Conservation (phyloP, 345 rosid species). For the Hibiscus trionum region DNA sequence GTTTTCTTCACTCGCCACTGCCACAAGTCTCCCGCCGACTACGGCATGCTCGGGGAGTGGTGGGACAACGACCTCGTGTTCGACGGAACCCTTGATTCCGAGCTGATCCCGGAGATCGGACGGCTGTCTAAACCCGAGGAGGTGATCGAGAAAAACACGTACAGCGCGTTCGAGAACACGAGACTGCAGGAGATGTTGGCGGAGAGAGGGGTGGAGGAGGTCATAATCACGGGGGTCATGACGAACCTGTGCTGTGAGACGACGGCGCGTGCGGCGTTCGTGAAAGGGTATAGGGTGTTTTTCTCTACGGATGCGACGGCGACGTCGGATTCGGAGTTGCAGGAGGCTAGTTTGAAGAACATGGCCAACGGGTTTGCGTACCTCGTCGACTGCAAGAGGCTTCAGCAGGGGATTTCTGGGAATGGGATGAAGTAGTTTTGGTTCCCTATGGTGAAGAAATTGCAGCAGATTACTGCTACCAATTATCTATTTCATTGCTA, state of each 20-base stretch:
- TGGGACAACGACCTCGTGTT: constrained; percentile 45
- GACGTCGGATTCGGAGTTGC: constrained; percentile 46
- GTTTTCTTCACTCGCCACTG: constrained; percentile 74
- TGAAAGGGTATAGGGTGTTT: constrained; percentile 64
- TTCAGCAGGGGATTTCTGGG: constrained; percentile 7
- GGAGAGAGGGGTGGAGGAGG: constrained; percentile 59
- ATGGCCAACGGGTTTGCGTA: constrained; percentile 69
- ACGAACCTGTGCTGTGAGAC: constrained; percentile 81
- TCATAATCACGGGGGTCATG: constrained; percentile 67
- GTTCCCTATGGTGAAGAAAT: background rate
- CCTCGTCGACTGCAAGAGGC: constrained; percentile 46
- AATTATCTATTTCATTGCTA: no score
- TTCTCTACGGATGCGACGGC: constrained; percentile 78
- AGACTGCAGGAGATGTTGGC: constrained; percentile 42
- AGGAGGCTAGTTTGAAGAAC: constrained; percentile 56
- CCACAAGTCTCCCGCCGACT: constrained; percentile 46
- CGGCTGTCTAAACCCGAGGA: constrained; percentile 22
- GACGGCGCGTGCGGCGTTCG: constrained; percentile 76
- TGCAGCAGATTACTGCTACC: background rate
- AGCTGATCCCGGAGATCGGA: constrained; percentile 42
- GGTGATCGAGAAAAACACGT: constrained; percentile 64
- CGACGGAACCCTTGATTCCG: constrained; percentile 53
- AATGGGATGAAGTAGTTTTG: background rate
- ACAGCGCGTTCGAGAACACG: constrained; percentile 56
- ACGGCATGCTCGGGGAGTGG: constrained; percentile 66